Conservation (phyloP, 768 basidiomycete species). For the Rhizopogon rudus region DNA sequence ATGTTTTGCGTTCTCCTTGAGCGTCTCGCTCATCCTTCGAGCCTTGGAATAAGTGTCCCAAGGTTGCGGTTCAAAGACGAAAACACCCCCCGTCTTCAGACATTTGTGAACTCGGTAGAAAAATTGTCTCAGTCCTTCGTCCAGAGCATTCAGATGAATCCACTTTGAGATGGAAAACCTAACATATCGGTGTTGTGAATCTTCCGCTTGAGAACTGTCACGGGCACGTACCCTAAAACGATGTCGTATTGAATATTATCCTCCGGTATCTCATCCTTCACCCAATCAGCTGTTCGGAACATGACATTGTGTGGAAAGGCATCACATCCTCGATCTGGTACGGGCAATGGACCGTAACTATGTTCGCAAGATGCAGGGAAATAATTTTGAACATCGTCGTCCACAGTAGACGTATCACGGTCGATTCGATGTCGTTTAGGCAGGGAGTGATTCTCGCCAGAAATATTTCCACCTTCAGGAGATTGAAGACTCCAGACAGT, state of each 20-base stretch:
- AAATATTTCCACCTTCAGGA: neutral
- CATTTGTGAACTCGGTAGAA: slow-evolving; percentile 57
- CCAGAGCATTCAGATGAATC: slow-evolving; percentile 84
- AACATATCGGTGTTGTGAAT: neutral
- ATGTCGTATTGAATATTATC: slow-evolving; percentile 69
- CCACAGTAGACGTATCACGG: slow-evolving; percentile 1
- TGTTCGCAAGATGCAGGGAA: slow-evolving; percentile 79
- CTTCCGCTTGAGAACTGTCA: neutral
- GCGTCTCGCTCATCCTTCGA: slow-evolving; percentile 55
- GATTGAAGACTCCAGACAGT: slow-evolving; percentile 67
- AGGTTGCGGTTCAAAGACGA: slow-evolving; percentile 79
- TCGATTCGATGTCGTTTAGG: slow-evolving; percentile 10
- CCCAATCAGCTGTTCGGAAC: slow-evolving; percentile 75
- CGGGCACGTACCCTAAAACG: slow-evolving; percentile 62
- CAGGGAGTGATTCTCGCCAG: neutral
- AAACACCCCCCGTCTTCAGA: slow-evolving; percentile 58
- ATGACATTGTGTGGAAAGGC: slow-evolving; percentile 76
- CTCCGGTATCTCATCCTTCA: slow-evolving; percentile 45
- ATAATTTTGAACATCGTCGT: slow-evolving; percentile 33
- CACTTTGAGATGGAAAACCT: slow-evolving; percentile 89
- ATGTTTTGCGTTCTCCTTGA: slow-evolving; percentile 56
- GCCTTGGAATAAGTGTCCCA: slow-evolving; percentile 85
- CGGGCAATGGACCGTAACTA: slow-evolving; percentile 68
- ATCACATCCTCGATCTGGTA: slow-evolving; percentile 37
- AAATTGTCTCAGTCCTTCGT: slow-evolving; percentile 63